phyloP scores from a whole-genome alignment of 2,329 filamentous ascomycete species.

The Dactylellina parvicollis region DNA sequence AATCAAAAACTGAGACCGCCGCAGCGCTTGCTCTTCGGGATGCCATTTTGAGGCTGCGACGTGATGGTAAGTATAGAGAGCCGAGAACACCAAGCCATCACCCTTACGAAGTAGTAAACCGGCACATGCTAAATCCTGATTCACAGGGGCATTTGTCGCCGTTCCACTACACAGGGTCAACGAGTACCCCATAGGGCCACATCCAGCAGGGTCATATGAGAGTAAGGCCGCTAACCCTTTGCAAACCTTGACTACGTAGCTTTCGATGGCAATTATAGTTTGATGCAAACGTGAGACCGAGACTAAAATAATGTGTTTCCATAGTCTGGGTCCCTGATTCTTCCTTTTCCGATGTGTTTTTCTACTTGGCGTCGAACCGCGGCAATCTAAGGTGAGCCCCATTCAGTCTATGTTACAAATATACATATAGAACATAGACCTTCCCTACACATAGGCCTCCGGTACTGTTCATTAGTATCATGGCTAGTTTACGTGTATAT shows the following conservation, averaged over 20 bases:
- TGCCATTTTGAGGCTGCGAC: slow-evolving; percentile 59
- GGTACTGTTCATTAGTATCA: no score
- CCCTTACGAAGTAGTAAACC: background rate
- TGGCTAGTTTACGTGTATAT: no score
- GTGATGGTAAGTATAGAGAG: slow-evolving; percentile 57
- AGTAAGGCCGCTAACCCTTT: slow-evolving; percentile 55
- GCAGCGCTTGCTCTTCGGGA: slow-evolving; percentile 60
- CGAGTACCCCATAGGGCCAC: slow-evolving; percentile 60
- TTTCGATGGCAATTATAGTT: background rate
- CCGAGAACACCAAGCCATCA: no score
- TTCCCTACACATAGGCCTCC: background rate
- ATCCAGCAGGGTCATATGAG: slow-evolving; percentile 61
- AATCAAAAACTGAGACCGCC: slow-evolving; percentile 59
- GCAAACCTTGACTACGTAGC: background rate
- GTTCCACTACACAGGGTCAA: slow-evolving; percentile 60
- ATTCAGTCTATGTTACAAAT: background rate
- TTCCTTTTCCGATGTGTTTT: slow-evolving; percentile 61
- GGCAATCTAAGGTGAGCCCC: slow-evolving; percentile 53
- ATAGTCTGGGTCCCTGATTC: slow-evolving; percentile 60
- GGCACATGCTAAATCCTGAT: background rate
- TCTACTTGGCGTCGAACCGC: slow-evolving; percentile 60
- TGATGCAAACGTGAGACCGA: background rate
- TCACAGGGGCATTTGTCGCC: slow-evolving; percentile 60
- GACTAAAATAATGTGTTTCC: background rate
- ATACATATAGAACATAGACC: background rate